phyloP scores from a whole-genome alignment of 306 rosid genomes.

The Prosopis cineraria region DNA sequence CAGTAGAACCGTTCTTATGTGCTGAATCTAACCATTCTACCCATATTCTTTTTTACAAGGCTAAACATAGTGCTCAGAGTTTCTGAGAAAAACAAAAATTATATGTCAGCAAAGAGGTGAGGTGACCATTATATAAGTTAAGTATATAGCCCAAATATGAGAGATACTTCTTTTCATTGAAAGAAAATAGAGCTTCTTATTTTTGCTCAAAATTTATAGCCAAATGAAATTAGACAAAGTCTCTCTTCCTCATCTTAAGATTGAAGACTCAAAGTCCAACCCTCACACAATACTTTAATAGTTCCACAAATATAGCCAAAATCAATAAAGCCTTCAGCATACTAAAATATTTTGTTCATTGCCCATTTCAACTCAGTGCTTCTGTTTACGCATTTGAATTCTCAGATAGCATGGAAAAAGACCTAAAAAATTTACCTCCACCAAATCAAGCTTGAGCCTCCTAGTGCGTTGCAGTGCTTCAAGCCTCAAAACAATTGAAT shows the following conservation, averaged over 20 bases:
- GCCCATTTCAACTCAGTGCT: constrained; percentile 20
- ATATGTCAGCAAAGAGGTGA: not conserved
- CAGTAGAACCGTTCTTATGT: not conserved
- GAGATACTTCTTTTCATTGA: not conserved
- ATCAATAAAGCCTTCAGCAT: constrained; percentile 5
- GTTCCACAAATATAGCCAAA: constrained; percentile 7
- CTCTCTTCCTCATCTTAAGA: constrained; percentile 8
- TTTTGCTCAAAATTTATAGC: constrained; percentile 20
- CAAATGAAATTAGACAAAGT: too few relatives aligned
- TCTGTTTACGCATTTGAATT: not conserved
- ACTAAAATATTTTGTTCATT: not conserved
- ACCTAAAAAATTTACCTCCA: constrained; percentile 47
- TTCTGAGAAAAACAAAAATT: not conserved
- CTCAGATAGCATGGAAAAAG: constrained; percentile 16
- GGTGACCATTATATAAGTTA: not conserved
- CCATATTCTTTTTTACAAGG: too few relatives aligned
- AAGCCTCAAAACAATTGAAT: constrained; percentile 40
- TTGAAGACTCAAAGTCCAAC: not conserved
- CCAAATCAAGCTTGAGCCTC: constrained; percentile 59
- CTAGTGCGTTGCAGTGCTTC: constrained; percentile 61
- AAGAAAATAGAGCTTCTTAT: not conserved
- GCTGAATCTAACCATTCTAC: not conserved
- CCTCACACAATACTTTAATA: not conserved
- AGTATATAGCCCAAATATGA: too few relatives aligned
- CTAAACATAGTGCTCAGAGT: too few relatives aligned